Evolutionary conservation across 2,329 filamentous ascomycete genomes (phyloP).

Genomic region (Zasmidium angulare): DNA sequence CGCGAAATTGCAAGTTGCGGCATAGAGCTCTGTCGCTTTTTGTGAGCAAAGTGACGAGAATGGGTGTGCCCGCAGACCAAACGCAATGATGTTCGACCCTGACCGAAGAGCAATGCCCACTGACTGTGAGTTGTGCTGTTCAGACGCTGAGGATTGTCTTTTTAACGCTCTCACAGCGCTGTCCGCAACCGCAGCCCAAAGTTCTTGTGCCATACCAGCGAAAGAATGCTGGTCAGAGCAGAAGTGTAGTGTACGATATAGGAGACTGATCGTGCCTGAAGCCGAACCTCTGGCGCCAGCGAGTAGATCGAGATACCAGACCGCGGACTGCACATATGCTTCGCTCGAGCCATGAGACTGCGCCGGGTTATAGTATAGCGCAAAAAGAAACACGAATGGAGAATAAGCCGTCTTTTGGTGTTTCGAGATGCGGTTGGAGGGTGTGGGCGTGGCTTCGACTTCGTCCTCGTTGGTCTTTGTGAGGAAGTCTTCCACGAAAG

Average conservation of each 20-base stretch:
- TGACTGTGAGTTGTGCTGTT: slow-evolving; percentile 15
- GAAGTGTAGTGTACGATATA: slow-evolving; percentile 18
- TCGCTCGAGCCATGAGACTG: slow-evolving; percentile 5
- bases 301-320: slow-evolving; percentile 21
- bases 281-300: slow-evolving; percentile 17
- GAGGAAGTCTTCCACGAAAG: slow-evolving; percentile 52
- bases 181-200: slow-evolving; percentile 22
- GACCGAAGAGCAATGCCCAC: slow-evolving; percentile 56
- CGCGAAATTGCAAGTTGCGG: slow-evolving; percentile 49
- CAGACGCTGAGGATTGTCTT: slow-evolving; percentile 6
- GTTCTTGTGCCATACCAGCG: slow-evolving; percentile 1
- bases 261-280: slow-evolving; percentile 16
- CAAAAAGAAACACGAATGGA: slow-evolving; percentile 58
- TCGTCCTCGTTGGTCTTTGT: slow-evolving; percentile 56
- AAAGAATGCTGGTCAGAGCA: not conserved
- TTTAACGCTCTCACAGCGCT: slow-evolving; percentile 7
- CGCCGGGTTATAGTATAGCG: slow-evolving; percentile 23
- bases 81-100: slow-evolving; percentile 65
- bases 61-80: slow-evolving; percentile 49
- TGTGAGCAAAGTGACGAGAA: slow-evolving; percentile 4
- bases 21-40: slow-evolving; percentile 30
- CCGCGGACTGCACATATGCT: slow-evolving; percentile 12
- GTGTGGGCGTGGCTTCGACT: slow-evolving; percentile 64
- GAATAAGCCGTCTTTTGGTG: slow-evolving; percentile 53
- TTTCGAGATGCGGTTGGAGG: slow-evolving; percentile 61